Evolutionary conservation across 106 monocot species (phyloP).

Genomic region (Dendrobium officinale): DNA sequence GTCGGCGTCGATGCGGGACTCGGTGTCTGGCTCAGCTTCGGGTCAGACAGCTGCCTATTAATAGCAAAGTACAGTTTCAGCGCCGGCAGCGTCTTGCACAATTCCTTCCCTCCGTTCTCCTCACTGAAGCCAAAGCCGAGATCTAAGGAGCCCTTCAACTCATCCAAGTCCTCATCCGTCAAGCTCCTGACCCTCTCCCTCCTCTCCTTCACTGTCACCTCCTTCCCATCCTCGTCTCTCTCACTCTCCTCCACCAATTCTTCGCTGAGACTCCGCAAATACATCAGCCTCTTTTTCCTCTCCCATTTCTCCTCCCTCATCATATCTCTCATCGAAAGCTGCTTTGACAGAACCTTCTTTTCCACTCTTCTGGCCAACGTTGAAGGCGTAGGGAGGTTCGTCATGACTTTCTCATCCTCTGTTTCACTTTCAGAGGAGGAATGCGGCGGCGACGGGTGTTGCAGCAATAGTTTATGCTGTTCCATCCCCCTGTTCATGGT

Average conservation of each 20-base stretch:
- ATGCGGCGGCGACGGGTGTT: neutral
- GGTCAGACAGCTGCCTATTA: conserved; percentile 67
- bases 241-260: neutral
- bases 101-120: conserved; percentile 47
- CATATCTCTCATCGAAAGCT: conserved; percentile 72
- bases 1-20: conserved; percentile 33
- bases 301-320: conserved; percentile 71
- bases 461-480: neutral
- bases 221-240: conserved; percentile 6
- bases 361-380: neutral
- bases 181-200: conserved; percentile 27
- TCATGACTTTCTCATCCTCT: conserved; percentile 4
- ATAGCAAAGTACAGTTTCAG: conserved; percentile 80
- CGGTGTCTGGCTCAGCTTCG: conserved; percentile 38
- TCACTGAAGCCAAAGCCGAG: conserved; percentile 78
- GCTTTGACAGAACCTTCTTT: conserved; percentile 28
- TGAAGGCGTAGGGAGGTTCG: neutral
- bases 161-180: conserved; percentile 82
- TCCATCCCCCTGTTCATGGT: neutral
- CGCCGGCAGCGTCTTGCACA: conserved; percentile 64
- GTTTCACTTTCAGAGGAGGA: conserved; percentile 15
- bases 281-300: conserved; percentile 34
- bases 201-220: neutral
- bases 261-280: neutral
- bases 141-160: conserved; percentile 67